These are phyloP conservation scores for Plicaturopsis crispa DNA, from an alignment of 768 basidiomycete genomes.

Conservation along the genomic window DNA sequence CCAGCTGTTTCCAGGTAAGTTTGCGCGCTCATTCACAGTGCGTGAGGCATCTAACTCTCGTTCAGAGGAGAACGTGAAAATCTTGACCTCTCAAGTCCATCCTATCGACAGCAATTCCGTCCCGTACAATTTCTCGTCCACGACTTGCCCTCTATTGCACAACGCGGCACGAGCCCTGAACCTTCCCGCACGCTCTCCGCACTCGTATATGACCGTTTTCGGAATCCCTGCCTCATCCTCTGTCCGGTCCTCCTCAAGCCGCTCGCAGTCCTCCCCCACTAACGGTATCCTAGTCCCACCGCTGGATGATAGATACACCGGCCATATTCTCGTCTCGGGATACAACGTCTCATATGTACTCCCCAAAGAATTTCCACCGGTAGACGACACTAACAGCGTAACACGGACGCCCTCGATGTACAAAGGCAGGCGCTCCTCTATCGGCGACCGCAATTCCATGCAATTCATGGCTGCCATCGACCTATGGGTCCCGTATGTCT, in stretches of 20 bases:
- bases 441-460: constrained; percentile 50
- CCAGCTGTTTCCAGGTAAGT: constrained; percentile 65
- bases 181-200: constrained; percentile 50
- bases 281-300: constrained; percentile 25
- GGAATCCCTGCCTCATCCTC: constrained; percentile 29
- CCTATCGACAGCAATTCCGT: constrained; percentile 64
- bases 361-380: constrained; percentile 53
- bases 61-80: constrained; percentile 74
- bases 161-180: constrained; percentile 65
- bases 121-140: constrained; percentile 70
- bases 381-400: constrained; percentile 18
- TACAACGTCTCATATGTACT: constrained; percentile 73
- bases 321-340: constrained; percentile 67
- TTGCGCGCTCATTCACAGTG: not conserved
- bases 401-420: constrained; percentile 16
- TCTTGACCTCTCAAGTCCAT: constrained; percentile 66
- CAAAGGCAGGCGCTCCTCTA: constrained; percentile 42
- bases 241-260: constrained; percentile 27
- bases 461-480: constrained; percentile 82
- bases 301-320: constrained; percentile 63
- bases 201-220: constrained; percentile 55
- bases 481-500: constrained; percentile 63
- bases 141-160: constrained; percentile 53
- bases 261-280: constrained; percentile 24
- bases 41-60: constrained; percentile 6